Evolutionary conservation across 305 asterid species (phyloP), one percentile per base, ranked within the genome.

Genomic region (Fraxinus nigra): DNA sequence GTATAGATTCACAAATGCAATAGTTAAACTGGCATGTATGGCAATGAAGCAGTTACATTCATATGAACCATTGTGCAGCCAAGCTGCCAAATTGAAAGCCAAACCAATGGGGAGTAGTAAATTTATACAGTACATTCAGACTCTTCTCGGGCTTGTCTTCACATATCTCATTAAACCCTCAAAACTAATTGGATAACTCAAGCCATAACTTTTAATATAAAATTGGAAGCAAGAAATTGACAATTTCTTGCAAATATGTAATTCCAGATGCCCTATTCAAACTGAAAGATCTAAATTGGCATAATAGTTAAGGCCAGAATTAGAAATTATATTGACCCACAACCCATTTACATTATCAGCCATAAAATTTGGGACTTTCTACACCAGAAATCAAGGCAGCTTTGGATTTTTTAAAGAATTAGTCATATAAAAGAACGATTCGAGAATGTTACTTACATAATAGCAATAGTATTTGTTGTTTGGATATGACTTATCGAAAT

Each of bases 321-420:
- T 13, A n/a, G 63, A 43, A 75, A 16, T 34, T 59, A 51, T 26
- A 48, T 22, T 28, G 24, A 28, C 61, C 34, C 18, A 65, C 6
- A 65, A 28, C 37, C 35, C 73, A 28, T 28, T 14, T 59, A 77
- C 61, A 3, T 46, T 72, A 74, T 22, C 80, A 72, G 75, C 63
- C 72, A 13, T 9, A 63, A 63, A 22, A 51, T 20, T 32, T 77
- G 38, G 80, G 76, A 79, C 76, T 24, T 84, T 40, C 69, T 79
- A 56, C 81, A 59, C 70, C 32, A 3, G 32, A 22, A 77, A 16
- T 59, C 77, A 81, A 77, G 67, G 54, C 37, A 30, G 16, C 80
- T 72, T 28, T 37, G 8, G 28, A 43, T 48, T 37, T 37, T 38
- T 16, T 48, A 76, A 26, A 77, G 37, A 10, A 63, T 63, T 63